A percentile compares a stretch with the other conserved stretches of the same genome.
Conservation (phyloP, 2,329 filamentous ascomycete species). For the Rosellinia necatrix region DNA sequence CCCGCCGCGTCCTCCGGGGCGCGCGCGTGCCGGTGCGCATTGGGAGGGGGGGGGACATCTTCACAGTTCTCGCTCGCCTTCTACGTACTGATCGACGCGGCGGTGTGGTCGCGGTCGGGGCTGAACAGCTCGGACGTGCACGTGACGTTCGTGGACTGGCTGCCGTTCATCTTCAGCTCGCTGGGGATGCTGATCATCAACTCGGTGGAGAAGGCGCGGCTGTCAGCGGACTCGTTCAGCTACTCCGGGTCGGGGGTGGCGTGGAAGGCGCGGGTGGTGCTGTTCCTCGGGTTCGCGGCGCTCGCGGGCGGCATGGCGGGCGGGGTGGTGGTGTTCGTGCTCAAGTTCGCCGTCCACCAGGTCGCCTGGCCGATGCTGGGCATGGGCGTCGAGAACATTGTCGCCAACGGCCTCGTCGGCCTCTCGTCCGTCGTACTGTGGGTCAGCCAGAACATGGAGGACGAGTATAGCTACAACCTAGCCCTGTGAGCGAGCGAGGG, state of each 20-base stretch:
- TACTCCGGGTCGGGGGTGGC: slow-evolving; percentile 67
- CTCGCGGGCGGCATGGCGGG: slow-evolving; percentile 71
- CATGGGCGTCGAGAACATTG: slow-evolving; percentile 70
- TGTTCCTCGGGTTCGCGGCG: slow-evolving; percentile 69
- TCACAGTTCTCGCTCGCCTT: slow-evolving; percentile 69
- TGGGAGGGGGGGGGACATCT: too few species aligned
- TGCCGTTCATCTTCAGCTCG: slow-evolving; percentile 68
- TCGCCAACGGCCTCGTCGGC: slow-evolving; percentile 67
- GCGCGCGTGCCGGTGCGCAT: too few species aligned
- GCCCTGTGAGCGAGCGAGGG: slow-evolving; percentile 50
- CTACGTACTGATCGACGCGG: slow-evolving; percentile 70
- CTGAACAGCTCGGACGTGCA: slow-evolving; percentile 65
- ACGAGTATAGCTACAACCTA: slow-evolving; percentile 72
- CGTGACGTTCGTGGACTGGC: slow-evolving; percentile 71
- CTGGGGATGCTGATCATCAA: slow-evolving; percentile 75
- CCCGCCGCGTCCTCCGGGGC: too few species aligned
- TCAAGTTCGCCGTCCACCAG: slow-evolving; percentile 64
- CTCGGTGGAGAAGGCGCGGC: slow-evolving; percentile 68
- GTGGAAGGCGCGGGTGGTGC: slow-evolving; percentile 70
- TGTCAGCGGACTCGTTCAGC: slow-evolving; percentile 66
- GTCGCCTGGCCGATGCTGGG: slow-evolving; percentile 64
- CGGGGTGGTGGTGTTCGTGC: slow-evolving; percentile 69
- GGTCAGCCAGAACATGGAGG: slow-evolving; percentile 75
- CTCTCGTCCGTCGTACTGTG: slow-evolving; percentile 68
- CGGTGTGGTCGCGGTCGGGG: slow-evolving; percentile 67